Conservation (phyloP, 805 yeast species). For the Pichia cephalocereana region DNA sequence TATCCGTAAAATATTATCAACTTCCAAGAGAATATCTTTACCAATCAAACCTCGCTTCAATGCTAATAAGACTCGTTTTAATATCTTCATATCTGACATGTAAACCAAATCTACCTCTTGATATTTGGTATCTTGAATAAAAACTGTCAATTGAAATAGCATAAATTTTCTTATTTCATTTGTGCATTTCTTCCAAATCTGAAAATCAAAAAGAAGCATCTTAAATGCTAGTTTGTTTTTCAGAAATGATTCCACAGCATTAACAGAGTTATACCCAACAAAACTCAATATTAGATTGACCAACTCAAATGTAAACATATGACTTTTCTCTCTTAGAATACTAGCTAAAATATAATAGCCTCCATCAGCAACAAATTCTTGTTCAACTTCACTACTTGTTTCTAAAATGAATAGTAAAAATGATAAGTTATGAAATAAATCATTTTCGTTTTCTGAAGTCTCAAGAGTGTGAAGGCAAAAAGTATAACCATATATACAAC, state of each 20-base stretch:
- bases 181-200: conserved; percentile 37
- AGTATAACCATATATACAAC: conserved; percentile 23
- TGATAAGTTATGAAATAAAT: conserved; percentile 28
- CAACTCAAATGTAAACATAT: conserved; percentile 31
- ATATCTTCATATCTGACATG: conserved; percentile 40
- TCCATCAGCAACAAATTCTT: conserved; percentile 49
- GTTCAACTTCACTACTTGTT: conserved; percentile 35
- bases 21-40: conserved; percentile 27
- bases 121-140: conserved; percentile 45
- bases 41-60: conserved; percentile 34
- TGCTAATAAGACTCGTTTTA: conserved; percentile 39
- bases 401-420: conserved; percentile 35
- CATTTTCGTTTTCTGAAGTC: conserved; percentile 26
- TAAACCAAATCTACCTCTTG: conserved; percentile 42
- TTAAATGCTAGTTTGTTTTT: conserved; percentile 49
- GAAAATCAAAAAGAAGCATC: conserved; percentile 52
- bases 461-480: conserved; percentile 27
- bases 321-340: conserved; percentile 39
- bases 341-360: conserved; percentile 55
- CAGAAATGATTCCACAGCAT: conserved; percentile 49
- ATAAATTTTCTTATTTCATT: conserved; percentile 42
- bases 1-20: conserved; percentile 31
- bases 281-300: conserved; percentile 40
- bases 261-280: conserved; percentile 45
- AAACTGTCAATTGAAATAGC: conserved; percentile 47